These are phyloP conservation scores for Aspergillus sp. DNA, from an alignment of 2,329 filamentous ascomycete species.

Conservation along the genomic window DNA sequence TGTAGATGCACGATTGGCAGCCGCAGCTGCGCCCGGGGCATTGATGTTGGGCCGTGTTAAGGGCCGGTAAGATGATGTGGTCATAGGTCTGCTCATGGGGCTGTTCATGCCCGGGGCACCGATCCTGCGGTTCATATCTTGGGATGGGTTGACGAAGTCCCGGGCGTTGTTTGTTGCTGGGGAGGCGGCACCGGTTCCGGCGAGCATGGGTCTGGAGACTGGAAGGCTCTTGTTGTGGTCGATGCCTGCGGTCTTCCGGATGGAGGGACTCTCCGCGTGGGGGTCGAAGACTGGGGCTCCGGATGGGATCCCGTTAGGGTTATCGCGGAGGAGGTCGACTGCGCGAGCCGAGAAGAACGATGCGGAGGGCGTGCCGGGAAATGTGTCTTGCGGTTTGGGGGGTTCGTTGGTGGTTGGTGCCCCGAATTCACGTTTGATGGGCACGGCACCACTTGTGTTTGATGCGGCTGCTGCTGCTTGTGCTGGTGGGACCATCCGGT, in stretches of 20 bases:
- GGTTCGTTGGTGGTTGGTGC: constrained; percentile 10
- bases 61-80: constrained; percentile 47
- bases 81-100: constrained; percentile 35
- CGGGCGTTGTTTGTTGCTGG: constrained; percentile 35
- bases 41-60: constrained; percentile 45
- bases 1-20: constrained; percentile 20
- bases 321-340: constrained; percentile 59
- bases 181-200: constrained; percentile 22
- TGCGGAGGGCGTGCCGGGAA: constrained; percentile 48
- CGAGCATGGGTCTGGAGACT: constrained; percentile 55
- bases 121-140: constrained; percentile 38
- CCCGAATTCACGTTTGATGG: constrained; percentile 30
- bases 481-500: constrained; percentile 19
- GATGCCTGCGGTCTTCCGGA: constrained; percentile 83
- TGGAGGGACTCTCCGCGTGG: constrained; percentile 76
- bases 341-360: constrained; percentile 73
- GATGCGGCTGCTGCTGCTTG: constrained; percentile 19
- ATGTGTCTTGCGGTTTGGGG: constrained; percentile 25
- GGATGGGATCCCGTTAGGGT: constrained; percentile 46
- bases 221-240: constrained; percentile 79
- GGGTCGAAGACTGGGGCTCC: constrained; percentile 67
- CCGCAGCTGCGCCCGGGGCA: constrained; percentile 25
- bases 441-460: constrained; percentile 17
- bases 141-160: constrained; percentile 40
- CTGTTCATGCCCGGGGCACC: constrained; percentile 38